phyloP scores from a whole-genome alignment of 1,284 basidiomycete species.

The Papiliotrema laurentii region DNA sequence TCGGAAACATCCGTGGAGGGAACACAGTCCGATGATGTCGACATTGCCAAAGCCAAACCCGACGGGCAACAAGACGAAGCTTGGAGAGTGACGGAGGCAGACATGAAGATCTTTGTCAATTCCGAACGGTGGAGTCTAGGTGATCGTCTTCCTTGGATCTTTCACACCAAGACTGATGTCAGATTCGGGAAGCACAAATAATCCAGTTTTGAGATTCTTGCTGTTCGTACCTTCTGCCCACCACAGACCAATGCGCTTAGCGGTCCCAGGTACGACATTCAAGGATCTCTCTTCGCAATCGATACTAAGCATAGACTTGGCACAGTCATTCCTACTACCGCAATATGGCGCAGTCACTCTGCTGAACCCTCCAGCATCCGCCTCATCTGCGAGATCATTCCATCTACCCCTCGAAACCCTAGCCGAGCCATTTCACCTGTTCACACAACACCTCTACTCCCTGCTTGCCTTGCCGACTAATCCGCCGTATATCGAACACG shows the following conservation, averaged over 20 bases:
- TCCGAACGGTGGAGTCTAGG: conserved; percentile 92
- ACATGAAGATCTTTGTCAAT: conserved; percentile 87
- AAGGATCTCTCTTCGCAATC: background rate
- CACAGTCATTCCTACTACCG: conserved; percentile 70
- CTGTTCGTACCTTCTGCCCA: conserved; percentile 74
- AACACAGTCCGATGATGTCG: conserved; percentile 9
- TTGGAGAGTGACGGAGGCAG: conserved; percentile 67
- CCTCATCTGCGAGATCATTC: conserved; percentile 10
- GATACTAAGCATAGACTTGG: conserved; percentile 16
- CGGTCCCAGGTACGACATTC: conserved; percentile 53
- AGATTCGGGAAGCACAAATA: conserved; percentile 60
- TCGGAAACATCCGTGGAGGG: conserved; percentile 5
- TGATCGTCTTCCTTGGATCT: conserved; percentile 44
- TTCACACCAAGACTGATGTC: conserved; percentile 51
- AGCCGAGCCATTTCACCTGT: conserved; percentile 61
- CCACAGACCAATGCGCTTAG: conserved; percentile 64
- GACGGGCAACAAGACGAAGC: conserved; percentile 31
- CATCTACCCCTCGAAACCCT: conserved; percentile 48
- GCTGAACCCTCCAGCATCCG: conserved; percentile 57
- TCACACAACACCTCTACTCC: conserved; percentile 66
- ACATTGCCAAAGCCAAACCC: conserved; percentile 16
- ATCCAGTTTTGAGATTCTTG: conserved; percentile 89
- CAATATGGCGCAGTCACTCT: conserved; percentile 93
- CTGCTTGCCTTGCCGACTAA: conserved; percentile 72
- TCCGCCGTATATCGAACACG: conserved; percentile 44